Evolutionary conservation across 1,139 yeast genomes (phyloP).

Genomic region (Debaryomyces sp.): DNA sequence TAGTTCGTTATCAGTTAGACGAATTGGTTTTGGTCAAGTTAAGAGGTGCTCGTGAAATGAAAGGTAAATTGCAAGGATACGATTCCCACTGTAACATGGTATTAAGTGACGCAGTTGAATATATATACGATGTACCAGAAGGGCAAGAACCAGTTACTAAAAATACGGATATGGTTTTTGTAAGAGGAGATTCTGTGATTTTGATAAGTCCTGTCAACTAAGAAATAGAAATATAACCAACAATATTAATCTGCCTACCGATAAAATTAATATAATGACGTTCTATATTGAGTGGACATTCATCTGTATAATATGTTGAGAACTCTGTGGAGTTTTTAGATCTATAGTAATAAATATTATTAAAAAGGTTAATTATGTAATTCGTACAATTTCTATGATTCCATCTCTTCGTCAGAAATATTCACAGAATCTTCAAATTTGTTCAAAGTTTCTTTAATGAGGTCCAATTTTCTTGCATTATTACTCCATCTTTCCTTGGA

Average conservation of each 20-base stretch:
- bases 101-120: conserved; percentile 89
- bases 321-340: background rate
- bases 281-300: background rate
- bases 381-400: conserved; percentile 5
- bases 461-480: conserved; percentile 37
- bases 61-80: conserved; percentile 90
- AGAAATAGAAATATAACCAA: conserved; percentile 9
- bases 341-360: conserved; percentile 5
- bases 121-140: conserved; percentile 61
- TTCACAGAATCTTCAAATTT: conserved; percentile 14
- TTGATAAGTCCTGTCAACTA: conserved; percentile 56
- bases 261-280: background rate
- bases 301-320: conserved; percentile 3
- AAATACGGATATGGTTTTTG: conserved; percentile 86
- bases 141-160: conserved; percentile 52
- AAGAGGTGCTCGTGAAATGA: conserved; percentile 94
- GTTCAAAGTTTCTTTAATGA: conserved; percentile 23
- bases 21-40: conserved; percentile 86
- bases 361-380: conserved; percentile 1
- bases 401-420: conserved; percentile 17
- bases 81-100: conserved; percentile 97
- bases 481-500: conserved; percentile 39
- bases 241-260: background rate
- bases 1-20: conserved; percentile 83
- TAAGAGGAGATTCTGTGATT: conserved; percentile 94